Evolutionary conservation across 768 basidiomycete species (phyloP), one percentile per base, ranked within the genome.

Genomic region (Kwoniella sp.): DNA sequence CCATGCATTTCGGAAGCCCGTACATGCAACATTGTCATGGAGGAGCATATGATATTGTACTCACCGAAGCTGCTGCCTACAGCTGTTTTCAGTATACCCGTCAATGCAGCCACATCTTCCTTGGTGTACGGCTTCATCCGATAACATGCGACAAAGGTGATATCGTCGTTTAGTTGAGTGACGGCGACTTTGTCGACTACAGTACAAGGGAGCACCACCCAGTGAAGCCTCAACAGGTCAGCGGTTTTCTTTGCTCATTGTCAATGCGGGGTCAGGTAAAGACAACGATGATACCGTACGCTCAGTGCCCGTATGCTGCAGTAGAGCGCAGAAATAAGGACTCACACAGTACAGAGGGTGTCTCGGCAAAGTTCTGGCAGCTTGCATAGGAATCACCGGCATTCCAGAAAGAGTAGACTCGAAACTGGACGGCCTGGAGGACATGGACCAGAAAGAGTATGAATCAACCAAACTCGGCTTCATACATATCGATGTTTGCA

Each of bases 121-220:
- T 33, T 49, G 7, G 13, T 58, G 47, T 50, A 58, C 19, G 57
- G 57, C n/a, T n/a, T 37, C 10, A 50, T 21, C 15, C 57, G 25
- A 33, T 58, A 58, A 27, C 57, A 58, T 4, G 57, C 57, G 17
- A 58, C 36, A 24, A 58, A 58, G 25, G 57, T 58, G 19, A 58
- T 29, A 50, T 58, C 57, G 24, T 58, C 47, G 21, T 47, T 58
- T 9, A 58, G 57, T 19, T 27, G n/a, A 19, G 48, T 50, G 7
- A 58, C 57, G 6, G 57, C 46, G 22, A 49, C 40, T 36, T 58
- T 46, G 5, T 50, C 47, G 57, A 50, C 57, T 58, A 37, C 6
- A 47, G 22, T 6, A 2, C 33, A 6, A 5, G 33, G 13, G 33
- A 33, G 33, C 13, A 33, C 33, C 5, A 6, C 33, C 33, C 33